Conservation (phyloP, 495 filamentous ascomycete genomes). For the Gamarada debralockiae region DNA sequence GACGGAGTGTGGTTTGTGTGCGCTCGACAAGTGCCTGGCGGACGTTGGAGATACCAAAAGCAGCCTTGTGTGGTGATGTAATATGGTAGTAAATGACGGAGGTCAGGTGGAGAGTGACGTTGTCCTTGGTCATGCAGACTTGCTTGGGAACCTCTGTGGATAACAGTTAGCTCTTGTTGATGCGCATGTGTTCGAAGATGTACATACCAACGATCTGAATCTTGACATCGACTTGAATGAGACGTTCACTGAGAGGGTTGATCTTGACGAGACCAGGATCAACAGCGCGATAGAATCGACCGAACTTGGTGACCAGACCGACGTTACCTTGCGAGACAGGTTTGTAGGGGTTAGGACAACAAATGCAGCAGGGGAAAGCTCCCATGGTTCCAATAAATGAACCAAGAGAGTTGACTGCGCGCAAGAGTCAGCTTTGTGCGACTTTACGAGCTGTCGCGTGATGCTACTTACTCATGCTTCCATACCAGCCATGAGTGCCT, state of each 20-base stretch:
- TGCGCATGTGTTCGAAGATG: background rate
- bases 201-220: slow-evolving; percentile 86
- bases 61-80: slow-evolving; percentile 89
- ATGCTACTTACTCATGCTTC: slow-evolving; percentile 65
- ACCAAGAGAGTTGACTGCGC: slow-evolving; percentile 69
- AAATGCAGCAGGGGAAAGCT: slow-evolving; percentile 88
- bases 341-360: slow-evolving; percentile 96
- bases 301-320: slow-evolving; percentile 91
- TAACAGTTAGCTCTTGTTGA: slow-evolving; percentile 5
- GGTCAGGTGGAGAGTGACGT: slow-evolving; percentile 88
- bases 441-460: background rate
- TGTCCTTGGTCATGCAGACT: slow-evolving; percentile 99
- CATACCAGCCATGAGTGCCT: slow-evolving; percentile 84
- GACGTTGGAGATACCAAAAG: slow-evolving; percentile 95
- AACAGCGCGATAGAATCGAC: slow-evolving; percentile 93
- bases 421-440: background rate
- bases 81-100: slow-evolving; percentile 99
- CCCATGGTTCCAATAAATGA: slow-evolving; percentile 73
- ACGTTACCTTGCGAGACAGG: slow-evolving; percentile 90
- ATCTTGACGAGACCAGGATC: slow-evolving; percentile 97
- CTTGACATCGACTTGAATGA: slow-evolving; percentile 95
- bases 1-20: slow-evolving; percentile 95
- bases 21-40: slow-evolving; percentile 93
- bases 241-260: slow-evolving; percentile 89
- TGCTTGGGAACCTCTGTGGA: slow-evolving; percentile 83